phyloP scores from a whole-genome alignment of 2,329 filamentous ascomycete species.

The Nemania bipapillata region DNA sequence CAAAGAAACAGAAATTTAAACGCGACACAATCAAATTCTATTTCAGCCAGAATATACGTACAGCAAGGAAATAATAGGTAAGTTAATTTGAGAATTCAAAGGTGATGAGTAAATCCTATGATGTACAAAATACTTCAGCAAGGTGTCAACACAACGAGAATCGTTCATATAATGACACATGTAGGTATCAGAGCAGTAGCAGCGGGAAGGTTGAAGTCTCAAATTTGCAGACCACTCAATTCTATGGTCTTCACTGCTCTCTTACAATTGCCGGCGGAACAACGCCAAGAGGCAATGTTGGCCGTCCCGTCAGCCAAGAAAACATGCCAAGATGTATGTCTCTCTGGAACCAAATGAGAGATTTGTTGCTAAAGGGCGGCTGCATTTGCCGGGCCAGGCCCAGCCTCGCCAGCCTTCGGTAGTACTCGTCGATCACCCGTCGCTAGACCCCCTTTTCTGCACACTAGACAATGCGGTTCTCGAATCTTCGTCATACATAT shows the following conservation, averaged over 20 bases:
- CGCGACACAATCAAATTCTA: neutral
- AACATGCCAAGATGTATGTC: conserved; percentile 24
- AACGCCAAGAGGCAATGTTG: conserved; percentile 17
- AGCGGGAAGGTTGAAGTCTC: neutral
- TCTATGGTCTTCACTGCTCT: neutral
- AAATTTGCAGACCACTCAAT: neutral
- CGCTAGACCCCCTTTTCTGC: conserved; percentile 23
- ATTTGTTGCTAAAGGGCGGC: conserved; percentile 10
- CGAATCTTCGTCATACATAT: conserved; percentile 24
- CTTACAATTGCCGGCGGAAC: neutral
- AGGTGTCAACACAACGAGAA: neutral
- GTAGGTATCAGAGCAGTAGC: neutral
- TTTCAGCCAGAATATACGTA: neutral
- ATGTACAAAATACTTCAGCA: too few relatives aligned
- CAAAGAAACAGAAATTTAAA: conserved; percentile 28
- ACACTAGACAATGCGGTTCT: conserved; percentile 4
- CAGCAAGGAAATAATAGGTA: neutral
- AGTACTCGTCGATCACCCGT: conserved; percentile 34
- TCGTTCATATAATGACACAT: conserved; percentile 3
- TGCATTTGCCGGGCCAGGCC: conserved; percentile 31
- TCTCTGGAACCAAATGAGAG: neutral
- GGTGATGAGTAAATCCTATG: neutral
- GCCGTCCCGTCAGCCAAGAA: conserved; percentile 12
- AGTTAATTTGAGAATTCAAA: neutral
- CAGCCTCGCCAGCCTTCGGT: conserved; percentile 24